Base-by-base conservation (phyloP, 2,329 filamentous ascomycete genomes). In the Pezicula radicicola region DNA sequence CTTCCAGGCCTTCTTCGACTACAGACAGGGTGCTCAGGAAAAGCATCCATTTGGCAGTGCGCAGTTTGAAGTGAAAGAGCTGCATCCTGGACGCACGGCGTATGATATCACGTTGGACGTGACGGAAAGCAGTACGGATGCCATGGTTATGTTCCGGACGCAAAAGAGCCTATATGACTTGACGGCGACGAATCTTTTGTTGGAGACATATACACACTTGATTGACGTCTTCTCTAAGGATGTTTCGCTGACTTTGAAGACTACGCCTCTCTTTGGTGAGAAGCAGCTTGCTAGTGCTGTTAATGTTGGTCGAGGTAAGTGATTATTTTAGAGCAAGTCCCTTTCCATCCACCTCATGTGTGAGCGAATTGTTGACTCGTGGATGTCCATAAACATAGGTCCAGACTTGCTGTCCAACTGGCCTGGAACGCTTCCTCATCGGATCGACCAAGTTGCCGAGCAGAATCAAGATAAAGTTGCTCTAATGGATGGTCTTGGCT, bases 1-100 rank as follows among this genome's bases (percentile, higher is more conserved):
- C 5, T 63, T 61, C 51, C 63, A 65, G 46, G 69, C 64, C 1
- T 70, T 74, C 18, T 56, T 79, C 37, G 70, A 80, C 60, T 80
- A 79, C 57, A 67, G 73, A 6, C 68, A 68, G 28, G 64, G 63
- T 1, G 51, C 57, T 1, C 57, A 63, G 4, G 55, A 68, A 42
- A 55, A 63, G 56, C 33, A 68, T 2, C 39, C 55, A 6, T 58
- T 62, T 42, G 57, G 62, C 13, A 52, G 64, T 33, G 60, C 57
- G 52, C 50, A 60, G 19, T 55, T 61, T 21, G 55, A 66, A 25
- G 40, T 49, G 15, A 9, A 43, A 37, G 18, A 48, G 15, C 37
- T 54, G 2, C 28, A 62, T 43, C 46, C 48, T 9, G 60, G 57
- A 12, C 40, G 49, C 8, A 66, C 54, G 1, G 57, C 53, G 0